These are phyloP conservation scores for Ophiostoma sp. DNA, from an alignment of 2,329 filamentous ascomycete species.

Conservation along the genomic window DNA sequence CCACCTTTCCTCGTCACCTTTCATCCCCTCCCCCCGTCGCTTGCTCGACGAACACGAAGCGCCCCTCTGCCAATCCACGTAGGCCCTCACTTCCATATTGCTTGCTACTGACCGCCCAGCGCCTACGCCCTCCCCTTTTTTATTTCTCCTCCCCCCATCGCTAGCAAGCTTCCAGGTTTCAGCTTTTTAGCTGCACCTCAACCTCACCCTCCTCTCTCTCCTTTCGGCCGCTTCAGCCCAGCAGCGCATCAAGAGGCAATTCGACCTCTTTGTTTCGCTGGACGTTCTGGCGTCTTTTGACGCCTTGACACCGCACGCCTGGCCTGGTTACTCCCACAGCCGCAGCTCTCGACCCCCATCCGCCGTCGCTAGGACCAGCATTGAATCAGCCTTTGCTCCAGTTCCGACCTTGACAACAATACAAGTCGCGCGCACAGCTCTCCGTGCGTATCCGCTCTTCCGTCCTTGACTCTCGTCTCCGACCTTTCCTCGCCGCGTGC, in stretches of 20 bases:
- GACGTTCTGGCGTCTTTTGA: slow-evolving; percentile 14
- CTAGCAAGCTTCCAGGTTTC: slow-evolving; percentile 22
- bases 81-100: slow-evolving; percentile 10
- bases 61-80: slow-evolving; percentile 10
- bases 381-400: neutral
- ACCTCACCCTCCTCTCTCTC: neutral
- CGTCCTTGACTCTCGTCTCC: neutral
- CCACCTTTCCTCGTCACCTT: neutral
- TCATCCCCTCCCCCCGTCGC: neutral
- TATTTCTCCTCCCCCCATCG: slow-evolving; percentile 15
- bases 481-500: neutral
- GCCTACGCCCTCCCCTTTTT: slow-evolving; percentile 18
- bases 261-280: slow-evolving; percentile 10
- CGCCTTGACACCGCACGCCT: slow-evolving; percentile 6
- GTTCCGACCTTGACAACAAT: neutral
- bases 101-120: slow-evolving; percentile 12
- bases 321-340: neutral
- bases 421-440: neutral
- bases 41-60: neutral
- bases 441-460: neutral
- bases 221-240: slow-evolving; percentile 14
- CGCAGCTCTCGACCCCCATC: neutral
- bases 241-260: slow-evolving; percentile 11
- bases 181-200: slow-evolving; percentile 19
- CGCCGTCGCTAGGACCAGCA: neutral